Evolutionary conservation across 169 alveolate species (phyloP), one percentile per base, ranked within the genome.

Genomic region (Babesia ovis): DNA sequence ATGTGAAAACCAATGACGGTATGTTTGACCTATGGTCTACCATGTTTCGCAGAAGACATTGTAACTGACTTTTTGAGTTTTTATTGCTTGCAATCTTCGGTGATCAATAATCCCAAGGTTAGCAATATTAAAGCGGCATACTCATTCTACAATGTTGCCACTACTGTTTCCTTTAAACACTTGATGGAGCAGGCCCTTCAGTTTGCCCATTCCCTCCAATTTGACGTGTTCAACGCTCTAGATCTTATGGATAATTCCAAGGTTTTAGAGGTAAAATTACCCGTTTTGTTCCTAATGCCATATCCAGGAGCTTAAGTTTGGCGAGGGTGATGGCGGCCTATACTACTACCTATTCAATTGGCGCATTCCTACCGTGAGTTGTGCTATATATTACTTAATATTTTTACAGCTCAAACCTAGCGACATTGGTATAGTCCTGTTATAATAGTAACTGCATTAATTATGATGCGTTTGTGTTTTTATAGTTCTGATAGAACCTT

Each of bases 261-360:
- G 51, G 81, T 94, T 37, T 86, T 97, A 25, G 92, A 94, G 87
- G 96, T 87, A 20, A 2, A 22, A 22, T 39, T 9, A 2, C 27
- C 56, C 0, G 32, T 39, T 54, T 70, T 20, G 14, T 11, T 20
- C 11, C 14, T 16, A n/a, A n/a, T n/a, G n/a, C 37, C 50, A 22
- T 50, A 35, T n/a, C 37, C 51, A 86, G 90, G 94, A 94, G 43
- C 83, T 94, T 84, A 92, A 95, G 56, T 98, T 98, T 83, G 97
- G 98, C 14, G 84, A 87, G 23, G 99, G 99, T 2, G 98, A 96
- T 71, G 99, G 99, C n/a, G 86, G 90, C 55, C 93, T 98, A 69
- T 95, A 96, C 77, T 98, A 97, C 86, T 98, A 98, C 90, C 76
- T 98, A 37, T 96, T 91, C 95, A 97, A 97, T 91, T 97, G 98